phyloP scores from a whole-genome alignment of 768 basidiomycete species.

The Termitomyces eurrhizus region DNA sequence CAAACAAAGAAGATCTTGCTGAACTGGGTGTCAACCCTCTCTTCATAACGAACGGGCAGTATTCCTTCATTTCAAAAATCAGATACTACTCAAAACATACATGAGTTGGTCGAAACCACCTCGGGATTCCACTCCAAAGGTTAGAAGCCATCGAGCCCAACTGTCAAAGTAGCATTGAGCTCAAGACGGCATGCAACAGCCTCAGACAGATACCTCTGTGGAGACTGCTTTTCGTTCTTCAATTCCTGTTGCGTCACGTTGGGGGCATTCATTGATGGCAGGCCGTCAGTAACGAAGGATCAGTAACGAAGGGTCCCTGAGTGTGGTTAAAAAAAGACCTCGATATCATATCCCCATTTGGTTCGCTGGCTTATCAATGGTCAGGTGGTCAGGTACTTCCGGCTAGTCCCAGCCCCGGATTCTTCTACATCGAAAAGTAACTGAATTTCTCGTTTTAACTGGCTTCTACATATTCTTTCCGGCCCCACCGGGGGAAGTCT shows the following conservation, averaged over 20 bases:
- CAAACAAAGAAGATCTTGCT: constrained; percentile 75
- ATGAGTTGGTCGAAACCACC: constrained; percentile 15
- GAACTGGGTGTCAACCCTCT: constrained; percentile 57
- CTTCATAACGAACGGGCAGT: constrained; percentile 49
- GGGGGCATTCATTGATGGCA: background rate
- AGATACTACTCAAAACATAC: background rate
- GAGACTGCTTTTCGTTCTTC: background rate
- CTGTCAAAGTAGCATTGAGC: background rate
- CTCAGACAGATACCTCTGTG: background rate
- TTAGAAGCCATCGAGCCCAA: constrained; percentile 18
- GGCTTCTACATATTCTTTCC: too few species aligned
- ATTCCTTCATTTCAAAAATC: constrained; percentile 34
- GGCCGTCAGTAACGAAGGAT: too few species aligned
- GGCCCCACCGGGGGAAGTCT: too few species aligned
- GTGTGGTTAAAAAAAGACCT: background rate
- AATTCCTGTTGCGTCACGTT: background rate
- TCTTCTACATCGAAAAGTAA: too few species aligned
- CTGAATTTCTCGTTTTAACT: too few species aligned
- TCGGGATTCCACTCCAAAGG: constrained; percentile 30
- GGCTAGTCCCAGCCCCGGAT: too few species aligned
- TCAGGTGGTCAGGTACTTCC: too few species aligned
- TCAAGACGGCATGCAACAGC: background rate
- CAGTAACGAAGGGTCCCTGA: too few species aligned
- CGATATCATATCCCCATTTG: too few species aligned
- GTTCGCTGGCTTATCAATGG: too few species aligned